phyloP scores from a whole-genome alignment of 2,329 filamentous ascomycete genomes.

The Talaromyces amestolkiae region DNA sequence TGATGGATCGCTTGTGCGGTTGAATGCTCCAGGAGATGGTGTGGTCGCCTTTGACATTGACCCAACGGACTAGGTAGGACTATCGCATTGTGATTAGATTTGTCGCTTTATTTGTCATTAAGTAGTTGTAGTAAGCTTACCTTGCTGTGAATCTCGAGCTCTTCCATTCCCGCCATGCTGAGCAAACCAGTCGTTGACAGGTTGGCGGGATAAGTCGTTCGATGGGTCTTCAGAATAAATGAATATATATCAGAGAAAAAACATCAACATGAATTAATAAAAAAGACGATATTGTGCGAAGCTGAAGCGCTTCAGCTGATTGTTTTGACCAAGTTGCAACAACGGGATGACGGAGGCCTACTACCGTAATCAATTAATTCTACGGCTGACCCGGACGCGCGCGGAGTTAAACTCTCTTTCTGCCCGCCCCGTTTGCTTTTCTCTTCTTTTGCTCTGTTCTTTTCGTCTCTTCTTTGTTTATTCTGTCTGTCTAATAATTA shows the following conservation, averaged over 20 bases:
- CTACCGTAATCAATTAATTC: neutral
- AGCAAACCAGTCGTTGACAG: neutral
- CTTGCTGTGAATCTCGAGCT: conserved; percentile 96
- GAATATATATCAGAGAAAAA: neutral
- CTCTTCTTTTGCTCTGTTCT: neutral
- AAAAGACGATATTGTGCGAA: neutral
- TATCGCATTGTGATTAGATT: conserved; percentile 38
- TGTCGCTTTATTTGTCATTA: neutral
- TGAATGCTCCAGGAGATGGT: conserved; percentile 98
- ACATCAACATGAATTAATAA: neutral
- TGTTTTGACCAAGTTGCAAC: conserved; percentile 16
- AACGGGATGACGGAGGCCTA: neutral
- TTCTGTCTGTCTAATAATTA: neutral
- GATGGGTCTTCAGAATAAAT: neutral
- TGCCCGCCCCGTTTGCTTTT: neutral
- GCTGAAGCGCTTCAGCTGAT: neutral
- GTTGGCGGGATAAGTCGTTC: neutral
- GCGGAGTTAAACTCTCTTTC: neutral
- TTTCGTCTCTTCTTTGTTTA: neutral
- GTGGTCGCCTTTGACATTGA: conserved; percentile 82
- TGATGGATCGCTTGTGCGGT: conserved; percentile 96
- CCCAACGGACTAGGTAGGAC: conserved; percentile 98
- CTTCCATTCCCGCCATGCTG: conserved; percentile 88
- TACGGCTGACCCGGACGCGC: conserved; percentile 8
- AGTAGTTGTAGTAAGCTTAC: conserved; percentile 49